phyloP scores from a whole-genome alignment of 768 basidiomycete species.

The Tylopilus plumbeoviolaceoides region DNA sequence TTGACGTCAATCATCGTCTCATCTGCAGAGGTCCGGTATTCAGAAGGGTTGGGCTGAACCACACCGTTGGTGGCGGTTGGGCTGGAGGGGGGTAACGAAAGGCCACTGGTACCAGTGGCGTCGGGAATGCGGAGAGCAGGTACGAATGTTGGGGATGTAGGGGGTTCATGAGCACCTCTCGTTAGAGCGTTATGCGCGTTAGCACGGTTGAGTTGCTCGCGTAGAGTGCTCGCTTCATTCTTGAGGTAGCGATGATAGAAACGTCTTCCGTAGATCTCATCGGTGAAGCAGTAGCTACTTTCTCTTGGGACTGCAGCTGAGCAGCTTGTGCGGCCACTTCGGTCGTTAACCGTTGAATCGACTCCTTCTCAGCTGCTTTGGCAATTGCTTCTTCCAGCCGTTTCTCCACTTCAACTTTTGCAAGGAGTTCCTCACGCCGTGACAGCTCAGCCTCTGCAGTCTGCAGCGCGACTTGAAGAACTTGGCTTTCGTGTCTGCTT shows the following conservation, averaged over 20 bases:
- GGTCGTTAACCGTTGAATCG: slow-evolving; percentile 75
- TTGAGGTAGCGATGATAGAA: slow-evolving; percentile 87
- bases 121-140: slow-evolving; percentile 65
- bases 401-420: slow-evolving; percentile 78
- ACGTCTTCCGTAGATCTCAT: slow-evolving; percentile 74
- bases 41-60: slow-evolving; percentile 54
- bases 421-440: slow-evolving; percentile 66
- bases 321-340: slow-evolving; percentile 70
- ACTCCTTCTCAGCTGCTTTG: slow-evolving; percentile 79
- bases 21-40: slow-evolving; percentile 71
- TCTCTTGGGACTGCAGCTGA: slow-evolving; percentile 75
- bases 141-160: slow-evolving; percentile 82
- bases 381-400: slow-evolving; percentile 73
- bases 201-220: slow-evolving; percentile 94
- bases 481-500: slow-evolving; percentile 70
- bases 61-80: slow-evolving; percentile 73
- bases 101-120: slow-evolving; percentile 39
- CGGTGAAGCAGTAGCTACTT: slow-evolving; percentile 59
- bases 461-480: slow-evolving; percentile 65
- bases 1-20: slow-evolving; percentile 72
- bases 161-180: slow-evolving; percentile 67
- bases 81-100: slow-evolving; percentile 34
- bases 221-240: slow-evolving; percentile 86
- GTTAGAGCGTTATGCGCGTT: slow-evolving; percentile 89
- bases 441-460: slow-evolving; percentile 66